phyloP scores from a whole-genome alignment of 345 rosid genomes.

The Eucalyptus coolabah region DNA sequence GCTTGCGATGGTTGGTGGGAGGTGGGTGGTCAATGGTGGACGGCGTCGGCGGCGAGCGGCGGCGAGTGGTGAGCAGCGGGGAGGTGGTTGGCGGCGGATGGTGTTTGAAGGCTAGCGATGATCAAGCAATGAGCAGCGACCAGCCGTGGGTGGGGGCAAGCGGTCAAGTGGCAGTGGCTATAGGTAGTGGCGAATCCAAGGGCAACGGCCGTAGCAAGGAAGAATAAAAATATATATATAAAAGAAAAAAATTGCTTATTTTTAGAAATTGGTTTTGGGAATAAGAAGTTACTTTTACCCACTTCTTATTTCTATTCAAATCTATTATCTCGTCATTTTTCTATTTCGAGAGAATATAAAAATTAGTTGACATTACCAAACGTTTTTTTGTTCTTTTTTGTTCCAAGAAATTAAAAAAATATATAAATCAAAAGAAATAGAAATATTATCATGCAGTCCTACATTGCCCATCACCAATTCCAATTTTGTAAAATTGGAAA shows the following conservation, averaged over 20 bases:
- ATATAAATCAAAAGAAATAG: too few relatives aligned
- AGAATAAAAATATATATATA: too few relatives aligned
- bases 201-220: fast-evolving
- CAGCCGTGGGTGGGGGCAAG: fast-evolving
- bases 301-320: fast-evolving
- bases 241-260: too few relatives aligned
- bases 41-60: fast-evolving
- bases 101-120: fast-evolving
- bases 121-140: fast-evolving
- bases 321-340: fast-evolving
- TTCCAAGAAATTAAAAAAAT: fast-evolving
- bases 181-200: fast-evolving
- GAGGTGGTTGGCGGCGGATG: fast-evolving
- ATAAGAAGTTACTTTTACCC: fast-evolving
- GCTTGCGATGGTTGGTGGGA: fast-evolving
- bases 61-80: fast-evolving
- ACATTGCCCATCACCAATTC: too few relatives aligned
- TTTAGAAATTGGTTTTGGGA: fast-evolving
- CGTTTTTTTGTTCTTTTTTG: fast-evolving
- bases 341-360: fast-evolving
- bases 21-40: fast-evolving
- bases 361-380: fast-evolving
- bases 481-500: too few relatives aligned
- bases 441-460: too few relatives aligned
- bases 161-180: fast-evolving